Evolutionary conservation across 1,284 basidiomycete species (phyloP).

Genomic region (Bjerkandera adusta): DNA sequence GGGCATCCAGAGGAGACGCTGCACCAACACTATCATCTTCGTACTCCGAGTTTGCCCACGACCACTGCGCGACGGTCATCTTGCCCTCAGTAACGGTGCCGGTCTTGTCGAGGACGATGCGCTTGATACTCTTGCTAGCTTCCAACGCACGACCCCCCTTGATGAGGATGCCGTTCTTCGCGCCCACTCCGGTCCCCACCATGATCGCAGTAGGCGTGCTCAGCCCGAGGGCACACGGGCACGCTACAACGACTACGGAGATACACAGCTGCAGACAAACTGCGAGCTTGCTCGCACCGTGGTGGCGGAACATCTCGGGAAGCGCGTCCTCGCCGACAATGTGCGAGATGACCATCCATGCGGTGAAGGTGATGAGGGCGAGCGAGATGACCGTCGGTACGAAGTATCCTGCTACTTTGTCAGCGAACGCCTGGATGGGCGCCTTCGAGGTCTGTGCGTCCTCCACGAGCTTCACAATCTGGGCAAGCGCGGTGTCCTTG

Average conservation of each 20-base stretch:
- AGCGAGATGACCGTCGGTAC: constrained; percentile 91
- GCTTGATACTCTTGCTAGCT: constrained; percentile 80
- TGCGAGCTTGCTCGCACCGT: constrained; percentile 84
- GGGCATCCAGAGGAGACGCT: constrained; percentile 28
- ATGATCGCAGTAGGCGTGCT: constrained; percentile 98
- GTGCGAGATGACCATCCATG: constrained; percentile 81
- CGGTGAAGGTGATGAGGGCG: constrained; percentile 78
- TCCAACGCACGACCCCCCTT: constrained; percentile 96
- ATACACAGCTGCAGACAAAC: constrained; percentile 98
- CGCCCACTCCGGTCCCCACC: constrained; percentile 98
- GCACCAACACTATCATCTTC: constrained; percentile 34
- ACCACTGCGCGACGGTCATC: constrained; percentile 68
- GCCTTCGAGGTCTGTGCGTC: constrained; percentile 98
- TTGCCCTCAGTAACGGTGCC: constrained; percentile 94
- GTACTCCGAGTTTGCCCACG: constrained; percentile 65
- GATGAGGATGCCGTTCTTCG: constrained; percentile 96
- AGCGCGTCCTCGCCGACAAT: constrained; percentile 60
- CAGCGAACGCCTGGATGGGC: constrained; percentile 97
- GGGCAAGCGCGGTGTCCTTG: constrained; percentile 92
- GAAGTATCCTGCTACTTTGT: constrained; percentile 92
- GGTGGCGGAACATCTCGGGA: constrained; percentile 81
- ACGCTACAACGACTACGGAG: constrained; percentile 97
- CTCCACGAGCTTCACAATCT: constrained; percentile 96
- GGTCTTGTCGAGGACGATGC: constrained; percentile 95
- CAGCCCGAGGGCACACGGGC: constrained; percentile 95